Percentiles rank a stretch among this genome's conserved stretches.
These are phyloP conservation scores for Leptographium lundbergii DNA, from an alignment of 2,329 filamentous ascomycete genomes.

Conservation along the genomic window DNA sequence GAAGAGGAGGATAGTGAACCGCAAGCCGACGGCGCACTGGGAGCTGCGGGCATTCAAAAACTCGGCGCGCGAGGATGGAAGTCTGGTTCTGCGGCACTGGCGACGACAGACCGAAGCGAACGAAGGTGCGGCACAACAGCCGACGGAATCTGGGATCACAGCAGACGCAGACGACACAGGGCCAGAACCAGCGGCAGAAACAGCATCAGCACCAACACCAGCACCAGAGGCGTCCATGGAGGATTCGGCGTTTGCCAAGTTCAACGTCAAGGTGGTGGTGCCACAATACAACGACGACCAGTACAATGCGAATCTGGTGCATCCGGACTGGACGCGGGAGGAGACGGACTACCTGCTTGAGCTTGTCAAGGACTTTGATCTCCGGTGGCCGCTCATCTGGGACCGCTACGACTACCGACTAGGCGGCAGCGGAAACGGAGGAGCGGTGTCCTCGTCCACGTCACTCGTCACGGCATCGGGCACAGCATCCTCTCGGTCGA, in stretches of 20 bases:
- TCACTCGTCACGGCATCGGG: slow-evolving; percentile 39
- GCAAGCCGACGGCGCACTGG: slow-evolving; percentile 50
- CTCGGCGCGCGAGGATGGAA: slow-evolving; percentile 56
- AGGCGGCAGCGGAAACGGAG: slow-evolving; percentile 20
- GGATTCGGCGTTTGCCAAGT: slow-evolving; percentile 66
- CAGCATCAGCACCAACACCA: neutral
- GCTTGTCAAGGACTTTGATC: slow-evolving; percentile 63
- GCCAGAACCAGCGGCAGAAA: neutral
- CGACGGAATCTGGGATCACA: slow-evolving; percentile 8
- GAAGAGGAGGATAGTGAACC: slow-evolving; percentile 40
- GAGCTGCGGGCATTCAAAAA: slow-evolving; percentile 62
- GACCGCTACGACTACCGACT: slow-evolving; percentile 76
- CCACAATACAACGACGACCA: slow-evolving; percentile 79
- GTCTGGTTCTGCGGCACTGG: slow-evolving; percentile 68
- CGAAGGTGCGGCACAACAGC: neutral
- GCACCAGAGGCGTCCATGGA: slow-evolving; percentile 24
- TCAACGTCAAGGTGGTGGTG: slow-evolving; percentile 67
- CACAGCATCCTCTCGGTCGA: slow-evolving; percentile 38
- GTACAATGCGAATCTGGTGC: slow-evolving; percentile 64
- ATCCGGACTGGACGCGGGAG: slow-evolving; percentile 72
- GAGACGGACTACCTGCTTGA: slow-evolving; percentile 88
- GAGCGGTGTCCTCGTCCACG: slow-evolving; percentile 18
- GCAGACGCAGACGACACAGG: neutral
- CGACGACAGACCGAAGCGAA: slow-evolving; percentile 39
- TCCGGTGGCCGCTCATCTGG: slow-evolving; percentile 83